Base-by-base conservation (phyloP, 257 asterid genomes). In the Solanum rostratum region DNA sequence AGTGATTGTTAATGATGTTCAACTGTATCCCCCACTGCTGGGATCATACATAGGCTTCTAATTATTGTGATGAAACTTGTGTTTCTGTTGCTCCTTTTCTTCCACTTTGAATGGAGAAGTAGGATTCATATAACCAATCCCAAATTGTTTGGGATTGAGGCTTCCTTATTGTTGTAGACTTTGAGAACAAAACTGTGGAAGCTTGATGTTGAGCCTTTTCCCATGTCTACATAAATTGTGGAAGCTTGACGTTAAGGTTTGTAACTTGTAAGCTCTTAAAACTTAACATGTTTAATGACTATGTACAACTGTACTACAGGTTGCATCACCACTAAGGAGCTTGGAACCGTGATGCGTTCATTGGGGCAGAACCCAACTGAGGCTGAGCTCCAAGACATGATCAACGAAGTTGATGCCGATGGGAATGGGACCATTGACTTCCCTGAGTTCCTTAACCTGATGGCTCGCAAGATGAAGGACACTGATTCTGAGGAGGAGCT, bases 401-500 rank as follows among this genome's bases (percentile, higher is more conserved):
- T 76, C 45, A 76, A 49, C 2, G 82, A 76, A 76, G 82, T 76
- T 50, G 82, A 76, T 76, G 82, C 82, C 2, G 82, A 76, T 76
- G 82, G 82, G 24, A 76, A 76, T 76, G 82, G 82, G 27, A 76
- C 82, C 45, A 76, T 76, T 49, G 82, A 76, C 45, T 76, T 76
- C 24, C 82, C 82, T 49, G 82, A 76, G 62, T 76, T 76, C 82
- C 82, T 76, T 46, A 76, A 76, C 82, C 62, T 76, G 82, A 76
- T 76, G 82, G 82, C 82, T 49, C 82, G 82, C 62, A 76, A 76
- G 45, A 76, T 76, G 82, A 76, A 76, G 62, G 82, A 76, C 82
- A 76, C 82, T 49, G 82, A 76, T 76, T 76, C 82, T 5, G 82
- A 76, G 82, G 82, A 76, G 82, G 82, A 76, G 62, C 82, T 76